Percentiles rank a stretch among this genome's conserved stretches.
Conservation (phyloP, 2,329 filamentous ascomycete genomes). For the Fusarium newnesense region DNA sequence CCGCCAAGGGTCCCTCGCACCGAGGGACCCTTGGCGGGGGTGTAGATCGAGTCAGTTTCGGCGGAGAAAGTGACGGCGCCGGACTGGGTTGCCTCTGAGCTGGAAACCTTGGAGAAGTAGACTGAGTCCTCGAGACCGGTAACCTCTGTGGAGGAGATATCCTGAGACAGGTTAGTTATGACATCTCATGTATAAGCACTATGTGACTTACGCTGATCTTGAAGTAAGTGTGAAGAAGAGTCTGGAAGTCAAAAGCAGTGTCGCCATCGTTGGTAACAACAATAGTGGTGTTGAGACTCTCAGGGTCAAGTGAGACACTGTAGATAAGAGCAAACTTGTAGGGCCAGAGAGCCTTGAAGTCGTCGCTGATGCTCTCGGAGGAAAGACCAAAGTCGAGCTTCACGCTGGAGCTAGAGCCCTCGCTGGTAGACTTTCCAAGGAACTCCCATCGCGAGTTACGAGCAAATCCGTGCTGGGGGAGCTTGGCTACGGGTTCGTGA, state of each 20-base stretch:
- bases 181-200: neutral
- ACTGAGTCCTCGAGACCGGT: constrained; percentile 79
- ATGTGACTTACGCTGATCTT: constrained; percentile 72
- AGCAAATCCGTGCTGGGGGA: constrained; percentile 95
- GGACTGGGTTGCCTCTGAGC: constrained; percentile 72
- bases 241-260: constrained; percentile 88
- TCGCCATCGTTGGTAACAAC: constrained; percentile 90
- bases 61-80: constrained; percentile 74
- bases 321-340: constrained; percentile 92
- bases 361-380: constrained; percentile 74
- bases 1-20: no score
- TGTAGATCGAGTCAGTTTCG: constrained; percentile 92
- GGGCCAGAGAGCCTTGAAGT: constrained; percentile 79
- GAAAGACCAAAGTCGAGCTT: constrained; percentile 97
- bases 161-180: constrained; percentile 59
- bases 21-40: constrained; percentile 69
- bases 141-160: constrained; percentile 79
- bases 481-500: constrained; percentile 78
- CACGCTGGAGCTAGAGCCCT: constrained; percentile 71
- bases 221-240: constrained; percentile 92
- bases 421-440: constrained; percentile 78
- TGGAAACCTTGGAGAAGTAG: constrained; percentile 87
- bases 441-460: constrained; percentile 93
- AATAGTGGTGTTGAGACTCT: constrained; percentile 81
- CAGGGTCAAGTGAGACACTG: constrained; percentile 84